Base-by-base conservation (phyloP, 495 filamentous ascomycete species). In the Jackrogersella minutella region DNA sequence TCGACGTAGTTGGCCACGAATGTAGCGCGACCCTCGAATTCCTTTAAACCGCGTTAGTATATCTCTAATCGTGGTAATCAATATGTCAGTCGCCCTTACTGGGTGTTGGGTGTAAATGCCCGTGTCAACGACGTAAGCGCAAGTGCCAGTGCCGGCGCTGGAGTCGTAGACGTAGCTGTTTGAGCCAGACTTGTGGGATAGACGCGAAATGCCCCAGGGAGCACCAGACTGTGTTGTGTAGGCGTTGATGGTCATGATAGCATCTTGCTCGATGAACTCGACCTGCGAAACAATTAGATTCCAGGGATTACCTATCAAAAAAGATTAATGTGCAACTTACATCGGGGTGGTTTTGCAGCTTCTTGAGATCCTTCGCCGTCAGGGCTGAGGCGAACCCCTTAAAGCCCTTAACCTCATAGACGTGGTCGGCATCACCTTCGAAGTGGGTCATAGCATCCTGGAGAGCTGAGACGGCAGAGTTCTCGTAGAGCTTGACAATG, bases 121-220 rank as follows among this genome's bases (percentile, higher is more conserved):
- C 5, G 80, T 82, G 68, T 85, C 87, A 58, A 90, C 80, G 49
- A 90, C 78, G 58, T 89, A 90, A 57, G 82, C 78, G 58, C 78
- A 87, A 44, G 83, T 82, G 13, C 86, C 87, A 17, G 74, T 41
- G 24, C 88, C 87, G 46, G 85, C 87, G 53, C 69, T 78, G 52
- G 63, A 72, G 66, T 90, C 88, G 72, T 89, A 90, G 66, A 82
- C 70, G 76, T 90, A 91, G 73, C 74, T 74, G 62, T 75, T 85
- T 53, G 74, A 76, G 46, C 81, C 78, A 6, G 76, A 72, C 37
- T 74, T 74, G 78, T 82, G 80, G 49, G 86, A 88, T 61, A 91
- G 77, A 53, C 84, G 79, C 28, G 79, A 80, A 47, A 91, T 78
- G 39, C 88, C 88, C 85, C 86, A 91, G 11, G 88, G 81, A 57